These are phyloP conservation scores for Periconia macrospinosa DNA, from an alignment of 2,329 filamentous ascomycete species.

Conservation along the genomic window DNA sequence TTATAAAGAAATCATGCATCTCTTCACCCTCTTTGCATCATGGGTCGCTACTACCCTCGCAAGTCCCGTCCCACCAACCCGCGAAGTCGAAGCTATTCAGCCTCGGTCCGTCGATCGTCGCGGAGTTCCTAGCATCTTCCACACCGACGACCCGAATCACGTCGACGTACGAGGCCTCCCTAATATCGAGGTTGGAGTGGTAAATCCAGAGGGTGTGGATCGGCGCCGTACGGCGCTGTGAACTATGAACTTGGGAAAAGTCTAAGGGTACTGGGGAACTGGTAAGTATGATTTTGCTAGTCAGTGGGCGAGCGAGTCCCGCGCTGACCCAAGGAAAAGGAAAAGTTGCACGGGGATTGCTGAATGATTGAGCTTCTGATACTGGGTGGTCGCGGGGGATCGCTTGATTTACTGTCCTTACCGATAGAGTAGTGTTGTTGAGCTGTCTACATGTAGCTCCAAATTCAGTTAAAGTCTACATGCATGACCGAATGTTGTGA, in stretches of 20 bases:
- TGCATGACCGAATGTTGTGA: too few relatives aligned
- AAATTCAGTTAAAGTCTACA: too few relatives aligned
- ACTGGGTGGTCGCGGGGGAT: background rate
- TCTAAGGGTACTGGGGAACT: too few relatives aligned
- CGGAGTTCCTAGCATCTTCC: background rate
- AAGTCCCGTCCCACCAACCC: conserved; percentile 2
- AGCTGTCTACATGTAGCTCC: background rate
- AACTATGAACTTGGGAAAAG: too few relatives aligned
- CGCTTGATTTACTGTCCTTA: background rate
- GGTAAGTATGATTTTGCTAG: too few relatives aligned
- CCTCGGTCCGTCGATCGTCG: conserved; percentile 2
- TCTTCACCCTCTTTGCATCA: background rate
- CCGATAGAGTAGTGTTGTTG: background rate
- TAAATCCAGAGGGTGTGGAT: background rate
- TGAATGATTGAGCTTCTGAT: too few relatives aligned
- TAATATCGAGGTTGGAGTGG: background rate
- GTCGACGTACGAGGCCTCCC: conserved; percentile 2
- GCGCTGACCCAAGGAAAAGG: too few relatives aligned
- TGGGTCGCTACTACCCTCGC: background rate
- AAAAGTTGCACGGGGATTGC: too few relatives aligned
- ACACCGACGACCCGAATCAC: background rate
- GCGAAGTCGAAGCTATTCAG: background rate
- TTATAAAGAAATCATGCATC: conserved; percentile 10
- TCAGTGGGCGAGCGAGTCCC: too few relatives aligned
- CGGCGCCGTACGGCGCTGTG: too few relatives aligned